Percentiles rank a stretch among this genome's conserved stretches.
Evolutionary conservation across 1,284 basidiomycete species (phyloP).

Genomic region (Sphaerobolus stellatus): DNA sequence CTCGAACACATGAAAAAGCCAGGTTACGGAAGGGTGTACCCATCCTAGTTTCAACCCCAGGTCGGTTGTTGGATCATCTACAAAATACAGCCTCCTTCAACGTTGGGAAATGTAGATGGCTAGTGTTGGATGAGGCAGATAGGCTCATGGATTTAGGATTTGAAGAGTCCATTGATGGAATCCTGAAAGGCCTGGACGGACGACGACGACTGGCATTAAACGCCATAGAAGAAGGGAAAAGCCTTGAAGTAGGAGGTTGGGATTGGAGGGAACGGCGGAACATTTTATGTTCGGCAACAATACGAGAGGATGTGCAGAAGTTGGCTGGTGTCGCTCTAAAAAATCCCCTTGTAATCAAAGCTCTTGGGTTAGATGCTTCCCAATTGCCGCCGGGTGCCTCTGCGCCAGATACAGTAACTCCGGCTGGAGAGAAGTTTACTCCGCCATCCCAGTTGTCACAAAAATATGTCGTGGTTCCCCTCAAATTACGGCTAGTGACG

Average conservation of each 20-base stretch:
- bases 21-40: conserved; percentile 71
- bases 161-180: conserved; percentile 70
- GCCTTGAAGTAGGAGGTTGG: conserved; percentile 78
- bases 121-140: conserved; percentile 97
- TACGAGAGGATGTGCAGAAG: conserved; percentile 92
- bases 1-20: conserved; percentile 73
- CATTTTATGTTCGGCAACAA: conserved; percentile 95
- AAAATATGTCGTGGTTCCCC: conserved; percentile 88
- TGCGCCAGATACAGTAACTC: conserved; percentile 7
- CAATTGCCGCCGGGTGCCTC: background rate
- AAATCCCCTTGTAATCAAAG: conserved; percentile 73
- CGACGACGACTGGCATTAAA: conserved; percentile 70
- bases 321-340: conserved; percentile 81
- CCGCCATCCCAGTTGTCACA: conserved; percentile 95
- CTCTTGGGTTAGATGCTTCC: conserved; percentile 38
- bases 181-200: conserved; percentile 83
- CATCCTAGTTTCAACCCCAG: conserved; percentile 70
- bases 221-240: conserved; percentile 69
- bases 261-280: conserved; percentile 83
- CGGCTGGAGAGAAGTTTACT: conserved; percentile 68
- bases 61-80: conserved; percentile 71
- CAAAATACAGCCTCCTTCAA: conserved; percentile 88
- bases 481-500: conserved; percentile 91
- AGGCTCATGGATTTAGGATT: conserved; percentile 74
- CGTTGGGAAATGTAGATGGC: conserved; percentile 91